Conservation (phyloP, 2,329 filamentous ascomycete species). For the Fusarium kyushuense region DNA sequence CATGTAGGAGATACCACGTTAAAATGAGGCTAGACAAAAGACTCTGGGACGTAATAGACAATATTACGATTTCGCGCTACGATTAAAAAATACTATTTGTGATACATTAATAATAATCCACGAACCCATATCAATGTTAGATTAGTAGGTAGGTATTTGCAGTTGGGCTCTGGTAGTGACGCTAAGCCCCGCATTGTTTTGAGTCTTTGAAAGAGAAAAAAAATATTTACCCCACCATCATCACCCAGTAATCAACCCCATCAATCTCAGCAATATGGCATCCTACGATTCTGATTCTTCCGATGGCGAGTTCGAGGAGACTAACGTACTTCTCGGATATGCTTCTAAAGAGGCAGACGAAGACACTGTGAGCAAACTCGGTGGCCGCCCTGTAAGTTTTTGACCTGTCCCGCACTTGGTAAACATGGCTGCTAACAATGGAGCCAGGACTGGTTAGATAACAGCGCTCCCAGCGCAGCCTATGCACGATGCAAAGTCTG, state of each 20-base stretch:
- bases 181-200: slow-evolving; percentile 51
- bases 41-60: slow-evolving; percentile 47
- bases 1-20: slow-evolving; percentile 58
- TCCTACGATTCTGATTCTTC: slow-evolving; percentile 90
- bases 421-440: slow-evolving; percentile 35
- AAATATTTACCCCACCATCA: slow-evolving; percentile 57
- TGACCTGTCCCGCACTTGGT: not conserved
- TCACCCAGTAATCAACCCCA: slow-evolving; percentile 35
- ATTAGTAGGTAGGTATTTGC: slow-evolving; percentile 1
- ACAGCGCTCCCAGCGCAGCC: slow-evolving; percentile 76
- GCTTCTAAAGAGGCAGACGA: slow-evolving; percentile 82
- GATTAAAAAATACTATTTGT: not conserved
- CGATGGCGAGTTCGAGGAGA: slow-evolving; percentile 78
- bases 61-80: slow-evolving; percentile 35
- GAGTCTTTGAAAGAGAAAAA: slow-evolving; percentile 50
- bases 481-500: slow-evolving; percentile 90
- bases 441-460: slow-evolving; percentile 83
- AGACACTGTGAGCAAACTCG: slow-evolving; percentile 88
- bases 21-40: slow-evolving; percentile 55
- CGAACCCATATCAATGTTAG: not conserved
- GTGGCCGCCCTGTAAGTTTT: slow-evolving; percentile 81
- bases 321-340: slow-evolving; percentile 91
- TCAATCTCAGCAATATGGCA: slow-evolving; percentile 65
- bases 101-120: slow-evolving; percentile 4
- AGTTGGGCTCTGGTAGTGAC: slow-evolving; percentile 25